Base-by-base conservation (phyloP, 768 basidiomycete species). In the Fibroporia radiculosa region DNA sequence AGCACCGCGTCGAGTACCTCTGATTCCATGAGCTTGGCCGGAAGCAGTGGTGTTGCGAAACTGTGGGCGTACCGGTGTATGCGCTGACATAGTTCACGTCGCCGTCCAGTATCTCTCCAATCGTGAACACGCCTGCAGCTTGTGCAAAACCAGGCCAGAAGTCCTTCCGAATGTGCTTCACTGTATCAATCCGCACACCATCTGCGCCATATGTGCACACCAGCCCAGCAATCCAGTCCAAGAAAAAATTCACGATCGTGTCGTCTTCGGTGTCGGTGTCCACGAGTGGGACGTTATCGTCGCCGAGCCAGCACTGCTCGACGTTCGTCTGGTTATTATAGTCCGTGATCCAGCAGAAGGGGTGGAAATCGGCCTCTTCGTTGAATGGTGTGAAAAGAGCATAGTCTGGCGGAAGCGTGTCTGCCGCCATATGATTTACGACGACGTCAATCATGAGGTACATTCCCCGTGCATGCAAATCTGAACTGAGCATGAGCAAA, bases 231-330 rank as follows among this genome's bases (percentile, higher is more conserved):
- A 80, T 67, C 77, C 77, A 80, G 22, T 41, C 51, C 45, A 73
- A 68, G 60, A 69, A 66, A 28, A 61, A 65, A 29, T 53, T 50
- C 29, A 74, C 60, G 13, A 81, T 70, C 3, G 53, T 55, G 16
- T 62, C 40, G 45, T 71, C 59, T 51, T 80, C 75, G 1, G 79
- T 82, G 61, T 81, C 65, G 42, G 80, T 57, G 49, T 82, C 79
- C 2, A 70, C 68, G 34, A 78, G 66, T 14, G 79, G 72, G 51
- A 80, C 64, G 24, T 54, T 62, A 24, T 57, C 55, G 52, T 78
- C 75, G n/a, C 80, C 80, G 6, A 81, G 66, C 77, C 78, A 82
- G 62, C 80, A 78, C 42, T 73, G 65, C 57, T 81, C 72, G 32
- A 73, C 68, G 29, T 67, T 63, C 1, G 68, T 74, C 61, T 73